Evolutionary conservation across 805 yeast genomes (phyloP).

Genomic region (Debaryomyces prosopidis): DNA sequence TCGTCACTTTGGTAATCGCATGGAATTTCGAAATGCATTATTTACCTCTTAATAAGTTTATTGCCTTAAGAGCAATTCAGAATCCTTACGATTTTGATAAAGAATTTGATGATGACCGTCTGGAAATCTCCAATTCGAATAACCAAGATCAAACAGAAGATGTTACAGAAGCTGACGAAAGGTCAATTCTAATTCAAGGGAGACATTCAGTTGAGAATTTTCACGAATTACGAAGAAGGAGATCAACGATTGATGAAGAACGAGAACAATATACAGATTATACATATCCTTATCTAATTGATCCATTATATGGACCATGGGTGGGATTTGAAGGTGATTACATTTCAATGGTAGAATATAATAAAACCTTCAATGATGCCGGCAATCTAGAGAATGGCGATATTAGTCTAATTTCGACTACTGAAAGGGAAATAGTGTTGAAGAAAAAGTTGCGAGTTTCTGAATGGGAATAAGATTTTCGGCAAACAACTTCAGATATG

Average conservation of each 20-base stretch:
- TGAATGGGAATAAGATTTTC: slow-evolving; percentile 34
- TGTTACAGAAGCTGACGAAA: slow-evolving; percentile 21
- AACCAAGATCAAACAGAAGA: slow-evolving; percentile 1
- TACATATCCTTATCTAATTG: slow-evolving; percentile 48
- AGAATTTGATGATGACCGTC: slow-evolving; percentile 39
- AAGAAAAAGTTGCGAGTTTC: slow-evolving; percentile 29
- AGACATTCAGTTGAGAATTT: slow-evolving; percentile 12
- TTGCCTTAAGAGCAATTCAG: slow-evolving; percentile 60
- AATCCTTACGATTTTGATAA: slow-evolving; percentile 40
- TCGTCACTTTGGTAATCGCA: slow-evolving; percentile 44
- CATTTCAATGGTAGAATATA: slow-evolving; percentile 41
- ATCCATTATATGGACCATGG: slow-evolving; percentile 56
- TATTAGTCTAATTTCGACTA: slow-evolving; percentile 12
- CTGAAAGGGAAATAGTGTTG: slow-evolving; percentile 23
- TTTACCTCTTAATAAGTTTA: slow-evolving; percentile 52
- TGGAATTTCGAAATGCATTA: slow-evolving; percentile 57
- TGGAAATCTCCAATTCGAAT: slow-evolving; percentile 5
- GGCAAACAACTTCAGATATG: neutral
- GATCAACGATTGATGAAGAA: slow-evolving; percentile 57
- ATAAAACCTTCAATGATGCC: slow-evolving; percentile 8
- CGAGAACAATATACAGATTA: slow-evolving; percentile 52
- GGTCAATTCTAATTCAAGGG: slow-evolving; percentile 21
- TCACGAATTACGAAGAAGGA: slow-evolving; percentile 29
- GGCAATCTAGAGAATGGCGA: slow-evolving; percentile 23
- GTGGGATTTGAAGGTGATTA: slow-evolving; percentile 56